A percentile compares a stretch with the other conserved stretches of the same genome.
These are phyloP conservation scores for Deakozyma indianensis DNA, from an alignment of 805 yeast genomes.

Conservation along the genomic window DNA sequence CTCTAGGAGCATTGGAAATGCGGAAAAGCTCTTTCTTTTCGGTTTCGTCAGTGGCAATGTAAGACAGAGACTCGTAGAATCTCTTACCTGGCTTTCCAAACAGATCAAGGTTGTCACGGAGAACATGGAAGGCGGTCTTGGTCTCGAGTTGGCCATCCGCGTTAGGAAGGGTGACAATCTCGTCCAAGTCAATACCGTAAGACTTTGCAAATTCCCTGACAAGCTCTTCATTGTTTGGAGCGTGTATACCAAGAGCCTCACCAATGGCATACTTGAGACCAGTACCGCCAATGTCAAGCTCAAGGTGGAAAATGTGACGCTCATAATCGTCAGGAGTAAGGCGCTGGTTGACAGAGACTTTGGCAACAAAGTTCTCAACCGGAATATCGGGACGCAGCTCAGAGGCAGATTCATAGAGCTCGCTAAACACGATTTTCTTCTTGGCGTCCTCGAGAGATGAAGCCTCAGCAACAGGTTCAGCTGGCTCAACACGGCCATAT, in stretches of 20 bases:
- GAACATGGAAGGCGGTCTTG: slow-evolving; percentile 70
- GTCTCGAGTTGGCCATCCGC: slow-evolving; percentile 51
- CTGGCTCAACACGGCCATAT: slow-evolving; percentile 4
- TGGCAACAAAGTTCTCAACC: slow-evolving; percentile 68
- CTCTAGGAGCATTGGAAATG: slow-evolving; percentile 67
- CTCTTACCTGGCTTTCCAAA: slow-evolving; percentile 94
- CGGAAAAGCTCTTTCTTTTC: slow-evolving; percentile 49
- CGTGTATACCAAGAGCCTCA: slow-evolving; percentile 93
- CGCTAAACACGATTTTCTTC: slow-evolving; percentile 63
- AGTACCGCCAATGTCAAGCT: slow-evolving; percentile 81
- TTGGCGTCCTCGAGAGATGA: slow-evolving; percentile 37
- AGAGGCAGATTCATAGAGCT: slow-evolving; percentile 48
- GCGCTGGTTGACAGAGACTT: slow-evolving; percentile 82
- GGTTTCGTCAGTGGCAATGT: slow-evolving; percentile 51
- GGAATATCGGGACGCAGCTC: slow-evolving; percentile 82
- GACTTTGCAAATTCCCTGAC: slow-evolving; percentile 56
- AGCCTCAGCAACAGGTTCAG: slow-evolving; percentile 29
- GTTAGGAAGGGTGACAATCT: slow-evolving; percentile 56
- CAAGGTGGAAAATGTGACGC: slow-evolving; percentile 92
- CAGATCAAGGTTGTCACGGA: slow-evolving; percentile 69
- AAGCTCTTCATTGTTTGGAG: slow-evolving; percentile 53
- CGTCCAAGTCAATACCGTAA: slow-evolving; percentile 60
- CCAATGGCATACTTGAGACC: slow-evolving; percentile 88
- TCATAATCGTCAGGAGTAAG: slow-evolving; percentile 82
- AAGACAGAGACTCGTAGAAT: slow-evolving; percentile 73